A percentile compares a stretch with the other conserved stretches of the same genome.
These are phyloP conservation scores for Paraleonurus japonicus DNA, from an alignment of 257 asterid species.

Conservation along the genomic window DNA sequence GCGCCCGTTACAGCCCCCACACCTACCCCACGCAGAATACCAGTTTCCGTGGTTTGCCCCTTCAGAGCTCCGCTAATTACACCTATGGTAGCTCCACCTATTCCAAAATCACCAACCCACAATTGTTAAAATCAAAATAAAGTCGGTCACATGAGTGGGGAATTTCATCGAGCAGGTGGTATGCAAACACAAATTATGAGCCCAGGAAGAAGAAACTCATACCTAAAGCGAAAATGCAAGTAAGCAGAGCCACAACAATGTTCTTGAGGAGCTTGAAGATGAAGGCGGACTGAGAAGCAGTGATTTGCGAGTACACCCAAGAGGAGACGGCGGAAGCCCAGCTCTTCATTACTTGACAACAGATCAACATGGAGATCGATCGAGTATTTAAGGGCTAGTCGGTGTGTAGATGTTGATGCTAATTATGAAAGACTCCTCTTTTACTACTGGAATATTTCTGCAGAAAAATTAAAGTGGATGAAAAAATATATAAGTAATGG, in stretches of 20 bases:
- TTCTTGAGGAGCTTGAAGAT: conserved; percentile 38
- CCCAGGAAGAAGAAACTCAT: conserved; percentile 1
- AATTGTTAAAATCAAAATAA: background rate
- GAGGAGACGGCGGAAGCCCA: conserved; percentile 37
- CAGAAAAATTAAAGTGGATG: background rate
- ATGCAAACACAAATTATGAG: conserved; percentile 8
- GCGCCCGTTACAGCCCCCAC: conserved; percentile 91
- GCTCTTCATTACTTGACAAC: conserved; percentile 24
- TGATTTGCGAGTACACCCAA: conserved; percentile 25
- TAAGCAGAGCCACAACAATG: conserved; percentile 43
- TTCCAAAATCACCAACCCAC: background rate
- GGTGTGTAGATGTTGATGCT: background rate
- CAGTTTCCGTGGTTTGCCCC: conserved; percentile 95
- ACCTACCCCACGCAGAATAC: conserved; percentile 77
- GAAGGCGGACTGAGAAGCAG: conserved; percentile 33
- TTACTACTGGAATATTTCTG: background rate
- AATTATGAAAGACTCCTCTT: background rate
- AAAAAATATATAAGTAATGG: background rate
- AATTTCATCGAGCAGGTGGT: conserved; percentile 29
- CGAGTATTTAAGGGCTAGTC: background rate
- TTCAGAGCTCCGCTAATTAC: conserved; percentile 76
- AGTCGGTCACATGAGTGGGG: background rate
- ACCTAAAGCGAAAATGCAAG: conserved; percentile 70
- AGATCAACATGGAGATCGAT: conserved; percentile 31
- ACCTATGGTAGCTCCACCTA: conserved; percentile 86